These are phyloP conservation scores for Arachis hypogaea DNA, from an alignment of 306 rosid genomes.

Conservation along the genomic window DNA sequence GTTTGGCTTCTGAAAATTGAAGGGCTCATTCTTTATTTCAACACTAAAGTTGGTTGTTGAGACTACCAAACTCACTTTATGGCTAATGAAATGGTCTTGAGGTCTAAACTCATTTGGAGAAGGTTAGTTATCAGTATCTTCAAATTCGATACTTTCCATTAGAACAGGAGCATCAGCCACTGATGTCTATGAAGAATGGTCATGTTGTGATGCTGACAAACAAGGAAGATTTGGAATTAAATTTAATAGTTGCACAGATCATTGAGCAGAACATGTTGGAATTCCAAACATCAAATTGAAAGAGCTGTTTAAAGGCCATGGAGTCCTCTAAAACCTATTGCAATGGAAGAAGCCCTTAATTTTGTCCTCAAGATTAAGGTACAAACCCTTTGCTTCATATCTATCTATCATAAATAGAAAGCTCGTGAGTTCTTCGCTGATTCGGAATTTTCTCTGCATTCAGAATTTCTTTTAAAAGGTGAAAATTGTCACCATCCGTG, in stretches of 20 bases:
- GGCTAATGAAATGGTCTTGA: constrained; percentile 6
- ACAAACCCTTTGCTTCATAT: no score
- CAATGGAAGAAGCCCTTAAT: no score
- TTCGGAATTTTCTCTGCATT: no score
- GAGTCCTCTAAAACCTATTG: no score
- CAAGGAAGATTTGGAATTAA: background rate
- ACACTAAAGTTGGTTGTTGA: background rate
- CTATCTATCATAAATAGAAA: no score
- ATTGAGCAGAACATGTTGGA: background rate
- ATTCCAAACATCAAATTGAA: no score
- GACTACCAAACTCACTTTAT: background rate
- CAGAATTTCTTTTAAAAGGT: no score
- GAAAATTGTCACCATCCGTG: no score
- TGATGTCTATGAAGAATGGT: background rate
- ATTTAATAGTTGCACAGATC: background rate
- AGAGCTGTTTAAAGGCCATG: no score
- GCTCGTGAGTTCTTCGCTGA: no score
- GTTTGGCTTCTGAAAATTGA: constrained; percentile 12
- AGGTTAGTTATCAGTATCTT: background rate
- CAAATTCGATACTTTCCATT: background rate
- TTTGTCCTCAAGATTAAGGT: no score
- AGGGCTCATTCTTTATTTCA: background rate
- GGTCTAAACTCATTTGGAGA: background rate
- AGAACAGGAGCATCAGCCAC: background rate
- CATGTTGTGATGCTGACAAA: background rate